phyloP scores from a whole-genome alignment of 1,284 basidiomycete species.

The Pholiota adiposa region DNA sequence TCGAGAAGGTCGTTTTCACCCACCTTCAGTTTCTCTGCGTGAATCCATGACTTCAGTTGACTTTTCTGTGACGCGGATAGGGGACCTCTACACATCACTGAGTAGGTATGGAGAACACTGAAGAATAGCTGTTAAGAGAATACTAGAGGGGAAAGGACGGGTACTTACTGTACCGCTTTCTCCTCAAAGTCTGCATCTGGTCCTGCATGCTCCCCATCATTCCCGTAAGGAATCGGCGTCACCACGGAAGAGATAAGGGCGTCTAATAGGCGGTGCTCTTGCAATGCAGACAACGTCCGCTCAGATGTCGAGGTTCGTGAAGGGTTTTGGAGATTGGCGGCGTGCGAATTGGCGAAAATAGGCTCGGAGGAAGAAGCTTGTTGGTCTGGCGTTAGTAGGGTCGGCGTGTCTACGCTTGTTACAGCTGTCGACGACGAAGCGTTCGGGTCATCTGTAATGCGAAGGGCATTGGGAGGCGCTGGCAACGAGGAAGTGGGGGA shows the following conservation, averaged over 20 bases:
- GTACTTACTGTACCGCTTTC: conserved; percentile 65
- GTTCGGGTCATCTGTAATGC: conserved; percentile 21
- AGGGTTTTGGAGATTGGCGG: conserved; percentile 57
- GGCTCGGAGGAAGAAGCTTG: conserved; percentile 30
- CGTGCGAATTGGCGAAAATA: conserved; percentile 71
- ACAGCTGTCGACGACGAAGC: conserved; percentile 13
- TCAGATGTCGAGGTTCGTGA: conserved; percentile 52
- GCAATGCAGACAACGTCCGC: conserved; percentile 53
- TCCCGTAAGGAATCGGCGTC: conserved; percentile 63
- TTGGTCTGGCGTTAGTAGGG: conserved; percentile 25
- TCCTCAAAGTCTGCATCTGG: conserved; percentile 83
- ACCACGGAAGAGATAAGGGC: conserved; percentile 43
- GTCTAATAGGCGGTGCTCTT: conserved; percentile 45
- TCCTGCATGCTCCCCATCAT: conserved; percentile 66
- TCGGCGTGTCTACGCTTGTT: conserved; percentile 9
- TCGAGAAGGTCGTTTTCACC: conserved; percentile 33
- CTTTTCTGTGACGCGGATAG: conserved; percentile 49
- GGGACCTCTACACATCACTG: conserved; percentile 44
- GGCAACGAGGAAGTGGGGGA: conserved; percentile 17
- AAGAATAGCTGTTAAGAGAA: not conserved
- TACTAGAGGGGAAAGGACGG: not conserved
- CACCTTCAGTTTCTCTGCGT: conserved; percentile 27
- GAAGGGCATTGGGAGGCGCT: conserved; percentile 17
- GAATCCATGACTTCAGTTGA: conserved; percentile 42
- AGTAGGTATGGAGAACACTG: conserved; percentile 63